Conservation (phyloP, 192 early-diverging fungal genomes). For the Ramicandelaber brevisporus region DNA sequence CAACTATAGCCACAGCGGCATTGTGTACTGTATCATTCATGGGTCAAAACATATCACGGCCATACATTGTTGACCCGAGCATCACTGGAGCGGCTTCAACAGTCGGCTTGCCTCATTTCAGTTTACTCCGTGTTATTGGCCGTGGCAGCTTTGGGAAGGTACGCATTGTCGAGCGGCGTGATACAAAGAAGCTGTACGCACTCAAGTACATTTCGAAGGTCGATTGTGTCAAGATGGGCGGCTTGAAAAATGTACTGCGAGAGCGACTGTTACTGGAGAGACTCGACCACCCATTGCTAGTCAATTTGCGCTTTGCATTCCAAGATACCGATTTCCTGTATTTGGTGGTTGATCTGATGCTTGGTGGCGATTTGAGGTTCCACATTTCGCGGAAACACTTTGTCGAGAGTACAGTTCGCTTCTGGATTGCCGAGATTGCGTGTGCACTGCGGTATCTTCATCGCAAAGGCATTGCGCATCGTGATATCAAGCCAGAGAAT, state of each 20-base stretch:
- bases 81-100: too few species aligned
- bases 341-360: slow-evolving; percentile 85
- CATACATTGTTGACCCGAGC: too few species aligned
- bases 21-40: too few species aligned
- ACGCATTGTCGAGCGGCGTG: slow-evolving; percentile 75
- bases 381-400: slow-evolving; percentile 31
- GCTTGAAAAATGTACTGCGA: slow-evolving; percentile 71
- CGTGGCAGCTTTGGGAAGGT: slow-evolving; percentile 96
- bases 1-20: too few species aligned
- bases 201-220: slow-evolving; percentile 93
- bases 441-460: slow-evolving; percentile 68
- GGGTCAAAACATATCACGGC: too few species aligned
- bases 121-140: slow-evolving; percentile 68
- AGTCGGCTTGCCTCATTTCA: slow-evolving; percentile 62
- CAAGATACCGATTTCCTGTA: slow-evolving; percentile 85
- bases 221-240: slow-evolving; percentile 66
- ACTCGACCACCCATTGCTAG: slow-evolving; percentile 59
- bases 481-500: slow-evolving; percentile 93
- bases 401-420: slow-evolving; percentile 48
- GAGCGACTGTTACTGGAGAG: slow-evolving; percentile 73
- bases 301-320: slow-evolving; percentile 85
- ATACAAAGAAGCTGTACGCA: slow-evolving; percentile 51
- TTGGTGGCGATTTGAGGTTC: slow-evolving; percentile 82
- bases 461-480: slow-evolving; percentile 52
- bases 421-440: slow-evolving; percentile 76